Evolutionary conservation across 2,329 filamentous ascomycete genomes (phyloP).

Genomic region (Sporothrix protearum): DNA sequence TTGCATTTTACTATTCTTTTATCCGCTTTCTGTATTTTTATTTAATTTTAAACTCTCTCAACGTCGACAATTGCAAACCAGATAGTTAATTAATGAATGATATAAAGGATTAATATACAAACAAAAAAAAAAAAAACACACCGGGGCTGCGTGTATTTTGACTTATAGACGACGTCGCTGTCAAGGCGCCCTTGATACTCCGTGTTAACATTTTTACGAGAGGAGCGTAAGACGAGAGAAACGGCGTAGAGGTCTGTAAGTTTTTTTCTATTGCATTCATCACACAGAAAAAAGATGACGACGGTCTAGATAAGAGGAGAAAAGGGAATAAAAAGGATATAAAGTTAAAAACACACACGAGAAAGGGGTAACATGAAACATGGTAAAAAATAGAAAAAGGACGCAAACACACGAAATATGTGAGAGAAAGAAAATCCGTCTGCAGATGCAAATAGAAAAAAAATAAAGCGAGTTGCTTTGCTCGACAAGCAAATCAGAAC

Average conservation of each 20-base stretch:
- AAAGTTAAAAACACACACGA: constrained; percentile 1
- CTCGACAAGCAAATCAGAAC: background rate
- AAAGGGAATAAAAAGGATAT: background rate
- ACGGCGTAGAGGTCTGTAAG: background rate
- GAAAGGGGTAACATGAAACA: constrained; percentile 7
- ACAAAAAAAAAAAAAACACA: too few species aligned
- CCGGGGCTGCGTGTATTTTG: too few species aligned
- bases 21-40: too few species aligned
- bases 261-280: background rate
- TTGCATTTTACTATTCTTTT: too few species aligned
- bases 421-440: background rate
- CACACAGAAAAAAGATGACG: background rate
- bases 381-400: background rate
- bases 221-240: too few species aligned
- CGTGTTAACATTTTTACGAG: background rate
- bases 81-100: too few species aligned
- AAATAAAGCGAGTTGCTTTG: too few species aligned
- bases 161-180: background rate
- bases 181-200: background rate
- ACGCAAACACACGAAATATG: background rate
- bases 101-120: too few species aligned
- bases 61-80: too few species aligned
- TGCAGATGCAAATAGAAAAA: background rate
- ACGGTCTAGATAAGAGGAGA: background rate
- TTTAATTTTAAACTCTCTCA: too few species aligned